A percentile compares a stretch with the other conserved stretches of the same genome.
These are phyloP conservation scores for Hexamita inflata DNA, from an alignment of 208 protist genomes.

Conservation along the genomic window DNA sequence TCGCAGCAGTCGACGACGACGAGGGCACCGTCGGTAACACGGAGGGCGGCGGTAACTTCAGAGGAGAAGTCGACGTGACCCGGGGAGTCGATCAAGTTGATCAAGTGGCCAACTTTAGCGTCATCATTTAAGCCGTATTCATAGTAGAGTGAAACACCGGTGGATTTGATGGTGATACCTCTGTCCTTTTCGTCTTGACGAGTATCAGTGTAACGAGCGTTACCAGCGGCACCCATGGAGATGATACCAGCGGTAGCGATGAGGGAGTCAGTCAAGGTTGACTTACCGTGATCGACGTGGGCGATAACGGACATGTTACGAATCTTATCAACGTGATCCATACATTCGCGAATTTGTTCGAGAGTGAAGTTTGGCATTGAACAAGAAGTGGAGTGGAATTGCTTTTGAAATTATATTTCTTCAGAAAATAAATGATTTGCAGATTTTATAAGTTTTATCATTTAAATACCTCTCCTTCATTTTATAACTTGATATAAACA, in stretches of 20 bases:
- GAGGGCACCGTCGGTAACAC: constrained; percentile 95
- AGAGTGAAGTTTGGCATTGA: constrained; percentile 26
- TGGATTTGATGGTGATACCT: constrained; percentile 98
- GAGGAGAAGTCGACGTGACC: constrained; percentile 97
- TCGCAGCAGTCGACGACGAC: constrained; percentile 95
- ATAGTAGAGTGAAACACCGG: constrained; percentile 91
- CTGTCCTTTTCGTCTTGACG: constrained; percentile 85
- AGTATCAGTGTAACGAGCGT: constrained; percentile 72
- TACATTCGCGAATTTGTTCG: constrained; percentile 56
- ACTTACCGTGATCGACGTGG: constrained; percentile 76
- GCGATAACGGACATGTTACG: constrained; percentile 74
- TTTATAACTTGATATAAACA: too few relatives aligned
- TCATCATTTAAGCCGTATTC: constrained; percentile 48
- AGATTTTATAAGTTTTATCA: too few relatives aligned
- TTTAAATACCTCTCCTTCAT: too few relatives aligned
- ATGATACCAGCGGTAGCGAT: constrained; percentile 79
- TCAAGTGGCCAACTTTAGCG: constrained; percentile 55
- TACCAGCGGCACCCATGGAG: constrained; percentile 62
- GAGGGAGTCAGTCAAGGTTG: constrained; percentile 88
- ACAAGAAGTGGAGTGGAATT: too few relatives aligned
- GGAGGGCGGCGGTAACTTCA: constrained; percentile 92
- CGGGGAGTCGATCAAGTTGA: constrained; percentile 92
- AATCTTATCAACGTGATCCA: constrained; percentile 69
- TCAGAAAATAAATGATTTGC: too few relatives aligned
- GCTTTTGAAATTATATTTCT: too few relatives aligned